Base-by-base conservation (phyloP, 176 grass and related monocot genomes). In the Musa schizocarpa region DNA sequence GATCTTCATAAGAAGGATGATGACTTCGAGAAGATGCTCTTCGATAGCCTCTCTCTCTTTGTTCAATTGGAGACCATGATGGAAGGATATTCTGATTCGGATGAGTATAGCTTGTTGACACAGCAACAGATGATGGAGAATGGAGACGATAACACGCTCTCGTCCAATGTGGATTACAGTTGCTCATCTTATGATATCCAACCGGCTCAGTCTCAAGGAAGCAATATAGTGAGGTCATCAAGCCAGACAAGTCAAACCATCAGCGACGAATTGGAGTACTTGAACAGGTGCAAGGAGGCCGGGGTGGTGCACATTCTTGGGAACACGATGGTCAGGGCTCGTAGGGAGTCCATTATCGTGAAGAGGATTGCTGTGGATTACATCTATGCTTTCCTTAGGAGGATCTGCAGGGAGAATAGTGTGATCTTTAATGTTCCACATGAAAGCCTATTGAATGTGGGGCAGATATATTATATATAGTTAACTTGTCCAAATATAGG, bases 291-390 rank as follows among this genome's bases (percentile, higher is more conserved):
- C 74, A 96, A 88, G 81, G 91, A 91, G 0, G 71, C 86, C 1
- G 92, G 92, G 23, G 87, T 96, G 57, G 92, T 96, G 78, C 89
- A 96, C 77, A 82, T 96, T 53, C 85, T 96, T 9, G 88, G 92
- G 48, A 89, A 96, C 73, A 96, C 86, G 0, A 19, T 90, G 0
- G 81, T 96, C 12, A 78, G 58, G 6, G 83, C 92, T 0, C 82
- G 86, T 34, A 79, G 85, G 54, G 92, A 88, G 71, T 78, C 86
- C 1, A 79, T 79, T 26, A 69, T 96, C 20, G 4, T 84, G 54
- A 96, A 96, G 80, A 96, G 66, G 83, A 56, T 96, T 12, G 81
- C 78, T 25, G 80, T 91, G 13, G 75, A 91, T 81, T 88, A 91
- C 74, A 65, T 85, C 13, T 96, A 91, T 66, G 85, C 85, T 23